Base-by-base conservation (phyloP, 2,329 filamentous ascomycete species). In the Periconia digitata region DNA sequence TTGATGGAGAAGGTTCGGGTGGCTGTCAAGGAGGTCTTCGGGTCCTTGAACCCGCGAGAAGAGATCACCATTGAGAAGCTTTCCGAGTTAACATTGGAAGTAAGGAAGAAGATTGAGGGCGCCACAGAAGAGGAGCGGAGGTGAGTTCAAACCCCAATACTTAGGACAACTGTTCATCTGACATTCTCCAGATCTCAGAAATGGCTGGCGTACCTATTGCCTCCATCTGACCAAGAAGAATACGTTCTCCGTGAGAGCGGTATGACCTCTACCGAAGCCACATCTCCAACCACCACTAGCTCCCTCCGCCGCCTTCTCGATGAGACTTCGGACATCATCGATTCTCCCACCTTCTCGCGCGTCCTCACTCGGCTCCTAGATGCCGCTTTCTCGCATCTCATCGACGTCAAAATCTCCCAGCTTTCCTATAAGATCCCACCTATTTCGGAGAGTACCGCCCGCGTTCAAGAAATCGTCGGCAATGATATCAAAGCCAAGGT, bases 321-420 rank as follows among this genome's bases (percentile, higher is more conserved):
- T 68, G 94, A 99, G 76, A 97, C 94, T 2, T 89, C 92, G 34
- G 94, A 99, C 68, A 82, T 99, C 20, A 86, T 97, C 65, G 94
- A 99, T 66, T 96, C 94, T 1, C 94, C 94, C 0, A 83, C 89
- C 29, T 97, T 97, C 72, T 83, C 86, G 0, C 87, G 91, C 63
- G 91, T 99, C 29, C 80, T 96, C 38, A 90, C 87, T 2, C 84
- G 89, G 49, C 81, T 96, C 47, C 87, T 97, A 50, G 92, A 97
- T 69, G 82, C 90, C 39, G 88, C 86, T 46, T 99, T 96, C 74
- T 88, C 88, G 2, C 83, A 87, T 20, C 81, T 99, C 15, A 81
- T 96, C 21, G 89, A 96, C 64, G 80, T 83, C 62, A 94, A 94
- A 71, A 82, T 96, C 45, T 85, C 89, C 5, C 79, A 82, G 3